Base-by-base conservation (phyloP, 495 filamentous ascomycete genomes). In the Xanthoparmelia taractica region DNA sequence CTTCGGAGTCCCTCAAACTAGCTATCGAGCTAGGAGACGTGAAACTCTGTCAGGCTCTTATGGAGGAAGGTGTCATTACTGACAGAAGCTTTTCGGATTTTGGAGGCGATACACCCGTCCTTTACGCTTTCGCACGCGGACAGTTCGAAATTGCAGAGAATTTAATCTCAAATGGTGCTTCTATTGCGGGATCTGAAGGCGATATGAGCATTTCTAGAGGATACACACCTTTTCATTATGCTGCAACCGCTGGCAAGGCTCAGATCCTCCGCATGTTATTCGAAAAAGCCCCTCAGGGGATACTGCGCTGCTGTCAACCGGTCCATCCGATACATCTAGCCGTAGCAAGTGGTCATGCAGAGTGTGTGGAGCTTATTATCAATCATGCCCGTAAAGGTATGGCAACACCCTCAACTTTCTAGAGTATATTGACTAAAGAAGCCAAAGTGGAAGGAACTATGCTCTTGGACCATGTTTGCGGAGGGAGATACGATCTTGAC, bases 291-390 rank as follows among this genome's bases (percentile, higher is more conserved):
- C 40, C 29, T 15, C 27, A 17, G 18, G n/a, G 8, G 23, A 38
- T 57, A 25, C 31, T 40, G 18, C 29, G 38, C 34, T 48, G 45
- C 18, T 47, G 57, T 55, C 40, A 43, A 25, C 57, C 61, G 2
- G 57, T 60, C 23, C 57, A 65, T 33, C 40, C 63, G 18, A 55
- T 65, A 48, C 63, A 65, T 56, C 40, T 60, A 55, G 63, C 63
- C 7, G 27, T 60, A 50, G 18, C 31, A 20, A 33, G 41, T 31
- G 37, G 47, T 27, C 56, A 65, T 55, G 13, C 27, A n/a, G 63
- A 60, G 6, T 65, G 57, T 18, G 56, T 65, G 15, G 17, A 59
- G 23, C 40, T 65, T 29, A 38, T 65, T 25, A 25, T 65, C 20
- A 57, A 54, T 47, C 38, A 65, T 33, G 52, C 23, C 13, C 23